phyloP scores from a whole-genome alignment of 306 rosid genomes.

The Acacia acuminata region DNA sequence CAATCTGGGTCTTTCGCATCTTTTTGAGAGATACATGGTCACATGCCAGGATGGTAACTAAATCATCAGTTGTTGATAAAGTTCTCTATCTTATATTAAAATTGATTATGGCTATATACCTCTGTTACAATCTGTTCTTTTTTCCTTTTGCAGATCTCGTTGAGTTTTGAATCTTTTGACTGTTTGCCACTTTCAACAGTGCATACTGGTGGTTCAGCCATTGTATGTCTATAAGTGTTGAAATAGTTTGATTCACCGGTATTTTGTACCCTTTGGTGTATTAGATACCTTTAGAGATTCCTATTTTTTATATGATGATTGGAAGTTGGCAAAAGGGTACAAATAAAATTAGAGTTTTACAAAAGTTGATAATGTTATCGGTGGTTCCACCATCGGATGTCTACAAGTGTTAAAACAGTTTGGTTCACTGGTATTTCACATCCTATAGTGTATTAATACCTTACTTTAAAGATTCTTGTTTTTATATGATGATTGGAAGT shows the following conservation, averaged over 20 bases:
- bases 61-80: constrained; percentile 10
- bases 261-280: neutral
- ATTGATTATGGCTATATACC: constrained; percentile 5
- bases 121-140: constrained; percentile 7
- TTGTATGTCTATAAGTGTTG: constrained; percentile 55
- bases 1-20: neutral
- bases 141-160: constrained; percentile 68
- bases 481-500: neutral
- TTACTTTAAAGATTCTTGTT: neutral
- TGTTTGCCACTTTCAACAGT: constrained; percentile 81
- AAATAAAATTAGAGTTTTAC: neutral
- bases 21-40: neutral
- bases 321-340: neutral
- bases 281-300: neutral
- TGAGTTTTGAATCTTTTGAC: constrained; percentile 82
- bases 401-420: constrained; percentile 1
- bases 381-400: constrained; percentile 57
- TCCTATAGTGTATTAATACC: neutral
- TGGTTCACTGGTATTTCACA: neutral
- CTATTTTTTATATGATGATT: neutral
- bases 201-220: constrained; percentile 37
- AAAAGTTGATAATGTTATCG: neutral
- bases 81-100: constrained; percentile 13
- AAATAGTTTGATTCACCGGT: neutral
- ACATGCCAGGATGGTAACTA: constrained; percentile 19